Evolutionary conservation across 2,329 filamentous ascomycete species (phyloP).

Genomic region (Nemania sp.): DNA sequence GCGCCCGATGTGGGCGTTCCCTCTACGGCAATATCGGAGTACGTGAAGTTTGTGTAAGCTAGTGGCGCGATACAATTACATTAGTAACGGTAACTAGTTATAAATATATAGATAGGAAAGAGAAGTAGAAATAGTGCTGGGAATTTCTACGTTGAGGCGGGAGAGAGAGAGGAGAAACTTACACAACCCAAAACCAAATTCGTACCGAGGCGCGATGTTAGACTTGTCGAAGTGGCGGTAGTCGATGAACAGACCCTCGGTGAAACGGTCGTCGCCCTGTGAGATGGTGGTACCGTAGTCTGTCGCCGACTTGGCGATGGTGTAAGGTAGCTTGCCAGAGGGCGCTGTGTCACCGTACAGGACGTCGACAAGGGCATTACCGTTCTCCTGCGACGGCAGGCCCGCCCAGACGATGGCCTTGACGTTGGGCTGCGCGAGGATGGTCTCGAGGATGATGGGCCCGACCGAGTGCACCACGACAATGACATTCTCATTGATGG

Average conservation of each 20-base stretch:
- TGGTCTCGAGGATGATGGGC: conserved; percentile 68
- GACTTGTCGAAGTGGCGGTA: conserved; percentile 72
- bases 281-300: conserved; percentile 60
- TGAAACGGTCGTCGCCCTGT: conserved; percentile 63
- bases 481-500: conserved; percentile 69
- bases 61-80: not conserved
- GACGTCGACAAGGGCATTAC: conserved; percentile 79
- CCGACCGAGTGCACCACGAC: conserved; percentile 74
- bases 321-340: conserved; percentile 63
- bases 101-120: too few species aligned
- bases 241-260: conserved; percentile 72
- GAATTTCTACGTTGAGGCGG: not conserved
- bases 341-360: conserved; percentile 70
- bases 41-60: conserved; percentile 77
- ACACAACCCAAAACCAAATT: conserved; percentile 73
- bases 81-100: conserved; percentile 2
- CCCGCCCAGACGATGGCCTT: conserved; percentile 82
- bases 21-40: conserved; percentile 61
- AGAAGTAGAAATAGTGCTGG: not conserved
- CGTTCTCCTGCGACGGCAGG: conserved; percentile 79
- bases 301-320: conserved; percentile 59
- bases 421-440: conserved; percentile 74
- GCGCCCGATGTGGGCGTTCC: conserved; percentile 55
- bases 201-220: conserved; percentile 69
- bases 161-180: conserved; percentile 45